These are phyloP conservation scores for Senna tora DNA, from an alignment of 306 rosid species.

Conservation along the genomic window DNA sequence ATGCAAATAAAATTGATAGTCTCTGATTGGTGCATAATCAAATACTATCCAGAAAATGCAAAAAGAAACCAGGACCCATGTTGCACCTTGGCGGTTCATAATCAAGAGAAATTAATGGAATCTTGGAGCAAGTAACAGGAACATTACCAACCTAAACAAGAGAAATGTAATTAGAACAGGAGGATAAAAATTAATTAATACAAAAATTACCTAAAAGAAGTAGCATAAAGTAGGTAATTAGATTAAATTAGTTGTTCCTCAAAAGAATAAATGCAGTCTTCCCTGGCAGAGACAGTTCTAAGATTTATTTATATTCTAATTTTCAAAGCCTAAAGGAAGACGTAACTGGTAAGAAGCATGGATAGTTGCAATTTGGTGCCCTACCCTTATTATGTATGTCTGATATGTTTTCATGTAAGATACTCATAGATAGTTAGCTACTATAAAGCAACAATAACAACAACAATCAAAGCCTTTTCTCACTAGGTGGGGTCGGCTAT, in stretches of 20 bases:
- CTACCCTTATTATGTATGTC: neutral
- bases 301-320: neutral
- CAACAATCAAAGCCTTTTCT: too few relatives aligned
- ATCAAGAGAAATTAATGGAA: conserved; percentile 86
- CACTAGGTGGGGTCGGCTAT: too few relatives aligned
- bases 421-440: conserved; percentile 1
- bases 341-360: conserved; percentile 2
- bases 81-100: conserved; percentile 88
- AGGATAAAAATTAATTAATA: neutral
- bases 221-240: neutral
- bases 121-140: conserved; percentile 70
- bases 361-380: conserved; percentile 13
- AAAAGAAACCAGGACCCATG: conserved; percentile 25
- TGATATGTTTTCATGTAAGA: neutral
- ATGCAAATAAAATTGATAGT: conserved; percentile 19
- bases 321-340: conserved; percentile 17
- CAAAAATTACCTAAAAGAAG: conserved; percentile 12
- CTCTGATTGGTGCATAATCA: neutral
- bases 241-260: neutral
- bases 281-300: neutral
- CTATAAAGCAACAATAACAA: too few relatives aligned
- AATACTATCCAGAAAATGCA: neutral
- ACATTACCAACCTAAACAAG: conserved; percentile 85
- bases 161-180: conserved; percentile 33
- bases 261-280: neutral